phyloP scores from a whole-genome alignment of 2,329 filamentous ascomycete genomes.

The Colletotrichum truncatum region DNA sequence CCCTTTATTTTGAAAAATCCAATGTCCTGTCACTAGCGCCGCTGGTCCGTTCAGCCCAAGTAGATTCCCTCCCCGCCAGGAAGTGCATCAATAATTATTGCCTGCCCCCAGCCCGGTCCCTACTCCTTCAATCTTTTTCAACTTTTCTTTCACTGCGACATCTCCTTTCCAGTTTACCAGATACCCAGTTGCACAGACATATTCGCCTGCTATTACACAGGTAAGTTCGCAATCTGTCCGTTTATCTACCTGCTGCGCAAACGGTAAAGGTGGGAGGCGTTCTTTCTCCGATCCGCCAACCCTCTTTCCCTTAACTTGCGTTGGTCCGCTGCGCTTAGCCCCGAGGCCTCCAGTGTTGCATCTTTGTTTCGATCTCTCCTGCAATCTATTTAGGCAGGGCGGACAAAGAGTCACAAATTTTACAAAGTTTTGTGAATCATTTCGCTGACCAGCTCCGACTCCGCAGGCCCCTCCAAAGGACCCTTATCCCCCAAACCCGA shows the following conservation, averaged over 20 bases:
- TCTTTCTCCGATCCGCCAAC: not conserved
- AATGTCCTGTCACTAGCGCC: conserved; percentile 25
- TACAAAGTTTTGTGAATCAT: not conserved
- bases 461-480: conserved; percentile 14
- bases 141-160: not conserved
- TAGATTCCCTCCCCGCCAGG: conserved; percentile 28
- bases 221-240: not conserved
- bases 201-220: not conserved
- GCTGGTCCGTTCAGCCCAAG: conserved; percentile 20
- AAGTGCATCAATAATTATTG: conserved; percentile 30
- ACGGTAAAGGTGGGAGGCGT: not conserved
- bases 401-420: not conserved
- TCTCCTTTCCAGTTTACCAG: conserved; percentile 17
- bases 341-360: not conserved
- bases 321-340: not conserved
- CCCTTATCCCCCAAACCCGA: conserved; percentile 2
- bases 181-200: conserved; percentile 26
- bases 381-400: not conserved
- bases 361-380: not conserved
- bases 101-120: conserved; percentile 19
- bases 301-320: not conserved
- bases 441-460: conserved; percentile 9
- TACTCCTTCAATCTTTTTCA: not conserved
- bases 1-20: conserved; percentile 33
- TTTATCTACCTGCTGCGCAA: not conserved